Evolutionary conservation across 805 yeast genomes (phyloP).

Genomic region (Candida ficus): DNA sequence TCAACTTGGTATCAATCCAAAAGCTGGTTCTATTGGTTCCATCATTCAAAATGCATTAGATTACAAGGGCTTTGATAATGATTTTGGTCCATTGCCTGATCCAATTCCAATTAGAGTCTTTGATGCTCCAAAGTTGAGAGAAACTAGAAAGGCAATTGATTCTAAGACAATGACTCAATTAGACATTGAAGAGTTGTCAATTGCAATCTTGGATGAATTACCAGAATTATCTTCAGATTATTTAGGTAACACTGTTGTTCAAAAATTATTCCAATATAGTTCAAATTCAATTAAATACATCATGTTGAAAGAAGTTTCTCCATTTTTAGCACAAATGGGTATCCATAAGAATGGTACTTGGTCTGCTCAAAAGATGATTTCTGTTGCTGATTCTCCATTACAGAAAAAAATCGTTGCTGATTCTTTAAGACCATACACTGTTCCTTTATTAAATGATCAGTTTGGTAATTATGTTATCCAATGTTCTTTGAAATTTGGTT

Average conservation of each 20-base stretch:
- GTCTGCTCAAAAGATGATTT: slow-evolving; percentile 97
- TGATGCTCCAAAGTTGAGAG: slow-evolving; percentile 86
- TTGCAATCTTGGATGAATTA: slow-evolving; percentile 81
- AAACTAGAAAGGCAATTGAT: slow-evolving; percentile 72
- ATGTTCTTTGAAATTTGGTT: slow-evolving; percentile 84
- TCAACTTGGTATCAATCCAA: slow-evolving; percentile 29
- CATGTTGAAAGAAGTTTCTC: slow-evolving; percentile 74
- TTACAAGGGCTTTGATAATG: slow-evolving; percentile 44
- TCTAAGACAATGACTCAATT: slow-evolving; percentile 43
- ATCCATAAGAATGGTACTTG: slow-evolving; percentile 98
- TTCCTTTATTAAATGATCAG: slow-evolving; percentile 86
- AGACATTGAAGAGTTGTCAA: slow-evolving; percentile 76
- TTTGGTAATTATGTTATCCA: slow-evolving; percentile 96
- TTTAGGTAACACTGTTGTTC: slow-evolving; percentile 93
- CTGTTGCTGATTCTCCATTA: slow-evolving; percentile 56
- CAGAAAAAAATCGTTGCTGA: slow-evolving; percentile 63
- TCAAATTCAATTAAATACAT: slow-evolving; percentile 68
- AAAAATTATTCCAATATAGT: slow-evolving; percentile 74
- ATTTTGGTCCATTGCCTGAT: slow-evolving; percentile 75
- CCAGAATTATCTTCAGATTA: slow-evolving; percentile 92
- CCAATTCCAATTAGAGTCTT: slow-evolving; percentile 63
- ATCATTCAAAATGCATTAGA: slow-evolving; percentile 39
- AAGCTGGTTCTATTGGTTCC: slow-evolving; percentile 31
- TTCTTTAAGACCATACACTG: slow-evolving; percentile 74
- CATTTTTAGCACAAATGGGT: slow-evolving; percentile 84